These are phyloP conservation scores for Apiotrichum sp. DNA, from an alignment of 1,284 basidiomycete species.

Conservation along the genomic window DNA sequence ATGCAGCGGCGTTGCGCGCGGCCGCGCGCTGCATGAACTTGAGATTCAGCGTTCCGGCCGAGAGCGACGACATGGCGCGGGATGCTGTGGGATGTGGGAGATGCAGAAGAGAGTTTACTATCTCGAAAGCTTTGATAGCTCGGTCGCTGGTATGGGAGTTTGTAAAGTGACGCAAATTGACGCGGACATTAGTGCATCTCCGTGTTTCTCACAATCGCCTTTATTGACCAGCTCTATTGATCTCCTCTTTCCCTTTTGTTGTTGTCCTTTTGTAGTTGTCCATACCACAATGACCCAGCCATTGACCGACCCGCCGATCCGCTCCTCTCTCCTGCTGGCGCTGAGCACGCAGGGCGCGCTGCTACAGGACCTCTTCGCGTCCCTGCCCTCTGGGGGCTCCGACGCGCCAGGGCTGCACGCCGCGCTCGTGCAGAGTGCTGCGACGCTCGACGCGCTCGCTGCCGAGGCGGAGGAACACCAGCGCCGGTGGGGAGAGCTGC, in stretches of 20 bases:
- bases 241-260: no score
- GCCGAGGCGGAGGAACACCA: conserved; percentile 31
- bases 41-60: conserved; percentile 39
- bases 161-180: background rate
- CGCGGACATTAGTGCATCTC: background rate
- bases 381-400: conserved; percentile 9
- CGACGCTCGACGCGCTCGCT: conserved; percentile 22
- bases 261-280: no score
- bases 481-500: conserved; percentile 19
- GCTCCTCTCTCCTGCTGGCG: conserved; percentile 31
- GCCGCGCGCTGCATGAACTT: conserved; percentile 46
- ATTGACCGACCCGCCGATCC: conserved; percentile 18
- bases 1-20: conserved; percentile 13
- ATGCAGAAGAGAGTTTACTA: background rate
- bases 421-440: conserved; percentile 16
- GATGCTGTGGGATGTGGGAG: background rate
- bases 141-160: no score
- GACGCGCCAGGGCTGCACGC: conserved; percentile 18
- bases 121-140: background rate
- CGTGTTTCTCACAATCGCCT: background rate
- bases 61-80: conserved; percentile 28
- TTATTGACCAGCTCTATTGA: no score
- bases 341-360: conserved; percentile 33
- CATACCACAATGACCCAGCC: conserved; percentile 1
- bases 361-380: conserved; percentile 33